Evolutionary conservation across 2,329 filamentous ascomycete genomes (phyloP).

Genomic region (Colletotrichum siamense): DNA sequence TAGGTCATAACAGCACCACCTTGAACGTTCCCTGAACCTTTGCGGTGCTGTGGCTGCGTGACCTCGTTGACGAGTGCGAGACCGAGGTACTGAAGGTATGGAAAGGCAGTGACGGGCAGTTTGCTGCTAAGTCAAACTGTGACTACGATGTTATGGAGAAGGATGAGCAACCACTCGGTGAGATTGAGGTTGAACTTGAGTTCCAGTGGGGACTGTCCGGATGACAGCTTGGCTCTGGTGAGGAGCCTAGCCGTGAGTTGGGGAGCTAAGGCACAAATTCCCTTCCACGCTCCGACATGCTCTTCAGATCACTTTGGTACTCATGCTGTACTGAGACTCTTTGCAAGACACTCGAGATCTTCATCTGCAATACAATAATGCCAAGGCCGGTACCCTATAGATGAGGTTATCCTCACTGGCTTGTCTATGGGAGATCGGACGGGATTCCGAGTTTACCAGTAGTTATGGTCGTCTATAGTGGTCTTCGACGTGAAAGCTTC

Average conservation of each 20-base stretch:
- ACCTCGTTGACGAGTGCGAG: not conserved
- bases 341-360: not conserved
- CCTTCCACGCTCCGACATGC: not conserved
- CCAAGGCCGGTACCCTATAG: no score
- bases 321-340: not conserved
- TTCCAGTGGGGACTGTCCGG: not conserved
- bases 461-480: not conserved
- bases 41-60: not conserved
- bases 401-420: not conserved
- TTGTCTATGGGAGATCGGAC: not conserved
- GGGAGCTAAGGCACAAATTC: not conserved
- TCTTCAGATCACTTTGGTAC: not conserved
- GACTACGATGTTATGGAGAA: not conserved
- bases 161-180: not conserved
- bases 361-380: not conserved
- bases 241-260: not conserved
- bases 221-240: not conserved
- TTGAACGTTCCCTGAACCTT: not conserved
- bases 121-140: not conserved
- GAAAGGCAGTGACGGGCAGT: not conserved
- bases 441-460: no score
- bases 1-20: not conserved
- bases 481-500: no score
- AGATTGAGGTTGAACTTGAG: not conserved
- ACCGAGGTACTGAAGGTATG: not conserved